Evolutionary conservation across 1,284 basidiomycete species (phyloP).

Genomic region (Cutaneotrichosporon dermatis): DNA sequence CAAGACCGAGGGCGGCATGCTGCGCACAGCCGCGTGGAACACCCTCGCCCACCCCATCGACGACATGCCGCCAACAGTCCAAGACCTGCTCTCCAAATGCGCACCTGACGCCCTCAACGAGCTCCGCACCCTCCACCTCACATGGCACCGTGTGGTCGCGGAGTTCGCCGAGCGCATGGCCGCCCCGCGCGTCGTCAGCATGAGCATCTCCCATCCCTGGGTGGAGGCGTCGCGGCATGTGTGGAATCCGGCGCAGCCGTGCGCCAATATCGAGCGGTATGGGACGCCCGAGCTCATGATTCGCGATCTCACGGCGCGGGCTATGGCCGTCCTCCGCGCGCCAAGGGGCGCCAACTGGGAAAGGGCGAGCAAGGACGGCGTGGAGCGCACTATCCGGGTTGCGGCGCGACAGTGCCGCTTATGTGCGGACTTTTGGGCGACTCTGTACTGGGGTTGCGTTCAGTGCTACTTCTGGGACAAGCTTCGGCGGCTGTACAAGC

Average conservation of each 20-base stretch:
- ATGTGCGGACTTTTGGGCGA: not conserved
- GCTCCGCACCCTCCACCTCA: not conserved
- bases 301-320: not conserved
- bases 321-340: not conserved
- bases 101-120: not conserved
- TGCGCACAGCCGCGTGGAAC: not conserved
- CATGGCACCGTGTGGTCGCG: not conserved
- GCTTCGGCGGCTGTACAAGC: not conserved
- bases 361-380: not conserved
- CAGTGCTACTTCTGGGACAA: not conserved
- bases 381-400: not conserved
- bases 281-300: not conserved
- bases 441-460: not conserved
- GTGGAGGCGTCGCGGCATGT: not conserved
- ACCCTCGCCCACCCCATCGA: not conserved
- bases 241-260: not conserved
- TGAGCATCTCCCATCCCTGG: not conserved
- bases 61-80: not conserved
- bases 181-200: not conserved
- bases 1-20: not conserved
- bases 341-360: not conserved
- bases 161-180: not conserved
- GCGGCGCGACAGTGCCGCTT: not conserved
- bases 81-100: not conserved
- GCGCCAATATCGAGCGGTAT: not conserved